Evolutionary conservation across 2,329 filamentous ascomycete genomes (phyloP).

Genomic region (Talaromyces atroroseus): DNA sequence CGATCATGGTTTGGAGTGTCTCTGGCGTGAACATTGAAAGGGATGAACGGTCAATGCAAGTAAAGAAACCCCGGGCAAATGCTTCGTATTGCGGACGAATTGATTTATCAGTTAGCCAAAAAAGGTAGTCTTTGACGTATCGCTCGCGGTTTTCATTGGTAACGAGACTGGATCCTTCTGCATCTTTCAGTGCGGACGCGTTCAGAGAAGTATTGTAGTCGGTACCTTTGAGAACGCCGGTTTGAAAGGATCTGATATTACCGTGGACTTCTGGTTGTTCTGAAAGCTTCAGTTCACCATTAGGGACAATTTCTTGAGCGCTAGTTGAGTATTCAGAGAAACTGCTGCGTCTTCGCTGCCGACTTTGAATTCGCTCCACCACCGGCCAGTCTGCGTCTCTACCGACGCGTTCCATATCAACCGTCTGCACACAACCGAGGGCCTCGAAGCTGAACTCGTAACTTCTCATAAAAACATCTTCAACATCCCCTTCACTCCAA

Average conservation of each 20-base stretch:
- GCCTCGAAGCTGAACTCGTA: constrained; percentile 75
- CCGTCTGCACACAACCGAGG: constrained; percentile 49
- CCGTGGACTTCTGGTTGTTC: neutral
- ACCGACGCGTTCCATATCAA: constrained; percentile 48
- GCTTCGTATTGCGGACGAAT: constrained; percentile 71
- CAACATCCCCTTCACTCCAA: constrained; percentile 76
- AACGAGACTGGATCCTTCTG: constrained; percentile 62
- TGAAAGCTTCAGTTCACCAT: neutral
- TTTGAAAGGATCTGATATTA: constrained; percentile 10
- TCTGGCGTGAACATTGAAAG: constrained; percentile 66
- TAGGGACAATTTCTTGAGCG: neutral
- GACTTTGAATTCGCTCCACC: constrained; percentile 2
- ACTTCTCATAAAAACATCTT: constrained; percentile 74
- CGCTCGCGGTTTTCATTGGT: constrained; percentile 71
- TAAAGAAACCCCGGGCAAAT: constrained; percentile 74
- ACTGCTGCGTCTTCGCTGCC: constrained; percentile 10
- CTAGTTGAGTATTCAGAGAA: constrained; percentile 7
- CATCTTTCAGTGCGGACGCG: constrained; percentile 26
- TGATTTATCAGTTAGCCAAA: constrained; percentile 73
- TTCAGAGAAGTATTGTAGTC: constrained; percentile 20
- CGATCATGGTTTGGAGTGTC: constrained; percentile 70
- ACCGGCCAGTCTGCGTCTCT: constrained; percentile 34
- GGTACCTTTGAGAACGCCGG: constrained; percentile 23
- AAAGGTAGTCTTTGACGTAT: constrained; percentile 80
- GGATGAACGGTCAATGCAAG: constrained; percentile 65